Conservation (phyloP, 2,329 filamentous ascomycete species). For the Dothiorella sarmentorum region DNA sequence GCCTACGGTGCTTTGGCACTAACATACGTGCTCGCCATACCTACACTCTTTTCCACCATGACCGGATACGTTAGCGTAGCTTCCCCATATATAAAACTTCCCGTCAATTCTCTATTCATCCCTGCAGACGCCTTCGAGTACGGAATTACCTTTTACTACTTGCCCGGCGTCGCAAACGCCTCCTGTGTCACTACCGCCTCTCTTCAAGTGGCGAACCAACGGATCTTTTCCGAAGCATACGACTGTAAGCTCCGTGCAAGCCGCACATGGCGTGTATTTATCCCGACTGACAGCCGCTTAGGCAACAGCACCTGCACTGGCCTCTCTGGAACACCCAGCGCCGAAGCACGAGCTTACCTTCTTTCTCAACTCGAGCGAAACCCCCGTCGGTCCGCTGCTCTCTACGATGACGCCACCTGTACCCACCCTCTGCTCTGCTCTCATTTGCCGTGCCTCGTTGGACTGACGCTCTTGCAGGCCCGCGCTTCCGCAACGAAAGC, state of each 20-base stretch:
- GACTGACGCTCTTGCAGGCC: conserved; percentile 2
- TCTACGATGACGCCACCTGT: neutral
- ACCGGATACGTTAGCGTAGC: conserved; percentile 35
- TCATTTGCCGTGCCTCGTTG: too few species aligned
- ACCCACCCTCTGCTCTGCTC: neutral
- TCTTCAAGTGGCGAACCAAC: neutral
- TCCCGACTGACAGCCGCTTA: neutral
- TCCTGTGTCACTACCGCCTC: neutral
- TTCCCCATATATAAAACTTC: neutral
- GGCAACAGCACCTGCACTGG: too few species aligned
- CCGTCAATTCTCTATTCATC: neutral
- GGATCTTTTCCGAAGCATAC: neutral
- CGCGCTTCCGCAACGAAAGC: neutral
- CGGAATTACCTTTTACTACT: neutral
- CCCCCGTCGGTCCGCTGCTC: too few species aligned
- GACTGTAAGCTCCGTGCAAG: too few species aligned
- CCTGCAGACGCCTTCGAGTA: neutral
- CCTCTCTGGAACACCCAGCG: too few species aligned
- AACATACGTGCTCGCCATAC: conserved; percentile 31
- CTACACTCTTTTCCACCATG: conserved; percentile 36
- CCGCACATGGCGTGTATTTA: too few species aligned
- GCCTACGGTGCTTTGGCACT: conserved; percentile 33
- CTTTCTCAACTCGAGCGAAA: too few species aligned
- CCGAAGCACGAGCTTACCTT: too few species aligned
- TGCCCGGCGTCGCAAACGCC: neutral